Conservation (phyloP, 345 rosid genomes). For the Sisymbrium altissimum region DNA sequence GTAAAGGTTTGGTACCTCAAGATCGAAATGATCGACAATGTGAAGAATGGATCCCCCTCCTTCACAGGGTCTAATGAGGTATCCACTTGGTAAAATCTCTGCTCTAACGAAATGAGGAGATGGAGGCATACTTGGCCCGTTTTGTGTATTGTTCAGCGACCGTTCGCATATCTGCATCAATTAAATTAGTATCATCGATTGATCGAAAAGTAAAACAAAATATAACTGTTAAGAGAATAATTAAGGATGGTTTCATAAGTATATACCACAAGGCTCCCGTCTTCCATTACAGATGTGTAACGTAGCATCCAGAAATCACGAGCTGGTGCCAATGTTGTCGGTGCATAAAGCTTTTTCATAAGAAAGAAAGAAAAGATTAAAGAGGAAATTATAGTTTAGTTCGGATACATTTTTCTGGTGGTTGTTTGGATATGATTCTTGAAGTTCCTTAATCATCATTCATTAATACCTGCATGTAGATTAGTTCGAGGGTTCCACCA, state of each 20-base stretch:
- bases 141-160: slow-evolving; percentile 85
- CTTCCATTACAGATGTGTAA: slow-evolving; percentile 90
- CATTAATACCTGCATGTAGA: slow-evolving; percentile 83
- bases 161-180: slow-evolving; percentile 71
- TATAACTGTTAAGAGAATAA: not conserved
- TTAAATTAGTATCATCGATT: not conserved
- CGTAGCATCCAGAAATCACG: slow-evolving; percentile 99
- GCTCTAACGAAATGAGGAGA: slow-evolving; percentile 92
- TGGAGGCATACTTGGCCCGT: slow-evolving; percentile 95
- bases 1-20: slow-evolving; percentile 52
- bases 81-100: slow-evolving; percentile 91
- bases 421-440: not conserved
- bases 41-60: slow-evolving; percentile 98
- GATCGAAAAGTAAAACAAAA: not conserved
- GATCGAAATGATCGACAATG: slow-evolving; percentile 89
- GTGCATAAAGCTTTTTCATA: slow-evolving; percentile 72
- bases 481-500: slow-evolving; percentile 96
- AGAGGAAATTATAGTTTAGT: not conserved
- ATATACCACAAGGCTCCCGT: slow-evolving; percentile 94
- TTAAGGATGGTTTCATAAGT: not conserved
- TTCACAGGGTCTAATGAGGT: slow-evolving; percentile 93
- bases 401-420: not conserved
- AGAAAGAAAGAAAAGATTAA: slow-evolving; percentile 4
- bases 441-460: not conserved
- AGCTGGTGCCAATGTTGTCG: slow-evolving; percentile 96